A percentile compares a stretch with the other conserved stretches of the same genome.
Evolutionary conservation across 1,284 basidiomycete genomes (phyloP).

Genomic region (Boletus smithii): DNA sequence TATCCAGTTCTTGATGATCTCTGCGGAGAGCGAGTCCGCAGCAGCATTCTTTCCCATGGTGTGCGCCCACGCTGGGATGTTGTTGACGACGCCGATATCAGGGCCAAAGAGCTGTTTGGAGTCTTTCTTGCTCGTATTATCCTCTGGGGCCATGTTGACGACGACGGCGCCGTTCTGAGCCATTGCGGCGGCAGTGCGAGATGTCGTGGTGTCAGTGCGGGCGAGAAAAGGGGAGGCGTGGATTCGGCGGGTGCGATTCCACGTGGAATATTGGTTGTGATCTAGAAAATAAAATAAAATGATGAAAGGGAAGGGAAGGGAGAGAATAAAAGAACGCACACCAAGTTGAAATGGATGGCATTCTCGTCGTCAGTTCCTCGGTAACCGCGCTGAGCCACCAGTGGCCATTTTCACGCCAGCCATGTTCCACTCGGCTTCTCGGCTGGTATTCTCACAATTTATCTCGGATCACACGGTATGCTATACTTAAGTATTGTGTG

Average conservation of each 20-base stretch:
- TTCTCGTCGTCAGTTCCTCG: slow-evolving; percentile 15
- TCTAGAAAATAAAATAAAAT: slow-evolving; percentile 34
- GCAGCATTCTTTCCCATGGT: slow-evolving; percentile 27
- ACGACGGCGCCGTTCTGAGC: slow-evolving; percentile 38
- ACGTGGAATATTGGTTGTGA: slow-evolving; percentile 48
- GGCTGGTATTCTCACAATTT: slow-evolving; percentile 1
- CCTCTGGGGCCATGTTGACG: slow-evolving; percentile 37
- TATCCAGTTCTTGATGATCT: slow-evolving; percentile 73
- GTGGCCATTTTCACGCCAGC: too few relatives aligned
- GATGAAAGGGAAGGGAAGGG: background rate
- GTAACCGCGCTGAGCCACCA: too few relatives aligned
- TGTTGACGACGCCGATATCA: slow-evolving; percentile 55
- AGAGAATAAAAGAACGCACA: slow-evolving; percentile 24
- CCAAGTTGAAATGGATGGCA: slow-evolving; percentile 36
- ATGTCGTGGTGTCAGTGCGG: slow-evolving; percentile 45
- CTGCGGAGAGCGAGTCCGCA: slow-evolving; percentile 31
- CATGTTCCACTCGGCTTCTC: slow-evolving; percentile 6
- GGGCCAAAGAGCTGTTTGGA: slow-evolving; percentile 62
- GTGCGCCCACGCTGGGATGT: slow-evolving; percentile 45
- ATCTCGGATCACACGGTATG: slow-evolving; percentile 7
- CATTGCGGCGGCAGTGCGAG: slow-evolving; percentile 47
- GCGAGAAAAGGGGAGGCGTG: slow-evolving; percentile 50
- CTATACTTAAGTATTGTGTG: background rate
- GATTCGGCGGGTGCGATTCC: slow-evolving; percentile 52
- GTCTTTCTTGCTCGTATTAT: slow-evolving; percentile 30